Base-by-base conservation (phyloP, 2,329 filamentous ascomycete species). In the Tothia fuscella region DNA sequence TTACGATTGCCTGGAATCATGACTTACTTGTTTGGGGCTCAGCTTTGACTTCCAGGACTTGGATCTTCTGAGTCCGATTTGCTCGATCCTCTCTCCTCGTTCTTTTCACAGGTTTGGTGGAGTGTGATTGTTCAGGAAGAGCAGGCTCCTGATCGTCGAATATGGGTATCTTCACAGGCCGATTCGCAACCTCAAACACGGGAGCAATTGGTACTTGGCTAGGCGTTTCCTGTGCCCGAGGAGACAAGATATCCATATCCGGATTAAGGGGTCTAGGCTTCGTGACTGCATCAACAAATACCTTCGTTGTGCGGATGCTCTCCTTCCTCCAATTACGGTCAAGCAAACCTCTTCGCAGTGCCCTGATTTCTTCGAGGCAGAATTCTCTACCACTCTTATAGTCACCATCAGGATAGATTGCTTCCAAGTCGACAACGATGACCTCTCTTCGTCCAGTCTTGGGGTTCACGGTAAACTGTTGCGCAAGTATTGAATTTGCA, bases 331-430 rank as follows among this genome's bases (percentile, higher is more conserved):
- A 78, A 48, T 76, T 65, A 48, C 64, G 67, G 40, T 67, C 56
- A 46, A 73, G 58, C 72, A 73, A 78, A 1, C 89, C 89, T 43
- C 83, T 74, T 49, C 76, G 76, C 31, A 71, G 72, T 22, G 89
- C 89, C 63, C 87, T 78, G 17, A 98, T 65, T 62, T 98, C 91
- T 57, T 98, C 91, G 55, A 96, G 93, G 54, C 84, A 89, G 47
- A 83, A 72, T 60, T 95, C 89, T 24, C 77, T 77, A 3, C 75
- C 76, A 42, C 57, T 55, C 1, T 77, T 71, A 46, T 82, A 73
- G 34, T 80, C 74, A 17, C 76, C 74, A 29, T 80, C 80, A 6
- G 87, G 88, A 54, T 96, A 96, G 25, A 96, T 72, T 24, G 79
- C 77, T 57, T 87, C 78, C 39, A 96, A 69, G 54, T 93, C 79